Conservation (phyloP, 495 filamentous ascomycete species). For the Astrothelium subdiscretum region DNA sequence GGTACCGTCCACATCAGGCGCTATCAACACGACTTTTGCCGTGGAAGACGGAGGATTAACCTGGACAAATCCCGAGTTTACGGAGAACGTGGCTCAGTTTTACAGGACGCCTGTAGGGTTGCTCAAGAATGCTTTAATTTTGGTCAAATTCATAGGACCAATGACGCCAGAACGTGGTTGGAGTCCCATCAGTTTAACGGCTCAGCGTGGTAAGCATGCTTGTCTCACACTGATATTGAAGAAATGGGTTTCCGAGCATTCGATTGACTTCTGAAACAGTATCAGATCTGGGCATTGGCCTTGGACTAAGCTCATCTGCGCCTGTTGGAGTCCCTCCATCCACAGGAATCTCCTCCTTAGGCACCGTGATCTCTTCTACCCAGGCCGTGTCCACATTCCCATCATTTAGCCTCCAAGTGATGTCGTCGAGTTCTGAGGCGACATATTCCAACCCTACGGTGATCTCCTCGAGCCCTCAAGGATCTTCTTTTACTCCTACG, state of each 20-base stretch:
- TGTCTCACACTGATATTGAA: not conserved
- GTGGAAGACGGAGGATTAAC: slow-evolving; percentile 2
- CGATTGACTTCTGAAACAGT: not conserved
- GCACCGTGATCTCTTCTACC: not conserved
- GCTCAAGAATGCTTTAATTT: slow-evolving; percentile 8
- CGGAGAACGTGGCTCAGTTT: slow-evolving; percentile 12
- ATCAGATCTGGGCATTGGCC: not conserved
- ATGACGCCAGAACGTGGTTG: slow-evolving; percentile 1
- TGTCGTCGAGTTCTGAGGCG: not conserved
- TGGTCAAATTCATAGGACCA: slow-evolving; percentile 10
- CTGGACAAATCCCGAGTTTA: slow-evolving; percentile 16
- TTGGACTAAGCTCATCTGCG: not conserved
- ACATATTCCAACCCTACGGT: not conserved
- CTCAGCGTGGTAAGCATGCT: slow-evolving; percentile 1
- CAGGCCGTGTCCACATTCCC: not conserved
- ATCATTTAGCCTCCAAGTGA: not conserved
- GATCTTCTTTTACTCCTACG: not conserved
- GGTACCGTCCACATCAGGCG: not conserved
- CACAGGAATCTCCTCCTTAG: not conserved
- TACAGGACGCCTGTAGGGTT: slow-evolving; percentile 6
- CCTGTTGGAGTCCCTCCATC: not conserved
- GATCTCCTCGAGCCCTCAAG: not conserved
- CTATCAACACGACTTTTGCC: slow-evolving; percentile 11
- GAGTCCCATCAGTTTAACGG: slow-evolving; percentile 8
- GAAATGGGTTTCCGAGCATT: not conserved